Evolutionary conservation across 208 protist species (phyloP).

Genomic region (Naegleria gruberi): DNA sequence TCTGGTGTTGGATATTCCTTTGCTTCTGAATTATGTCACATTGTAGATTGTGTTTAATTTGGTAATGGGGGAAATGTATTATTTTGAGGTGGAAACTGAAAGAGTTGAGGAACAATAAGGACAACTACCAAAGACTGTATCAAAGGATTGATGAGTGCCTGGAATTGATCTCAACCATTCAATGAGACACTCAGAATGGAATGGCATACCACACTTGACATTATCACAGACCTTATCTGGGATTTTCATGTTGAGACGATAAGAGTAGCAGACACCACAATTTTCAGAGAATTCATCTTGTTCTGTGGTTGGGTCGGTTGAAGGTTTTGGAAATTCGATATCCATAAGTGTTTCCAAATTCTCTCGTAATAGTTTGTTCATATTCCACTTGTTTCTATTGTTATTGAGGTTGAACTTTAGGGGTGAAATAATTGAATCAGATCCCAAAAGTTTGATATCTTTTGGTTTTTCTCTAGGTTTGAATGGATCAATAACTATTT

Average conservation of each 20-base stretch:
- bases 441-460: slow-evolving; percentile 8
- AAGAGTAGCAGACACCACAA: slow-evolving; percentile 26
- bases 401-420: not conserved
- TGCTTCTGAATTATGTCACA: no score
- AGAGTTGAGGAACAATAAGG: slow-evolving; percentile 14
- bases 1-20: no score
- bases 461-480: not conserved
- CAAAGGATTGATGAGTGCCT: not conserved
- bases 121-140: slow-evolving; percentile 27
- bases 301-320: not conserved
- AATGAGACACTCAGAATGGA: slow-evolving; percentile 14
- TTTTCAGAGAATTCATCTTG: not conserved
- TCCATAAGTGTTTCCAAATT: slow-evolving; percentile 13
- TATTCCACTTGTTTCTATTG: not conserved
- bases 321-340: not conserved
- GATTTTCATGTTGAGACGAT: not conserved
- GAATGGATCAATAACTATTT: slow-evolving; percentile 12
- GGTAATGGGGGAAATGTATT: not conserved
- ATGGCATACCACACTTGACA: not conserved
- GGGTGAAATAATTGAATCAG: slow-evolving; percentile 17
- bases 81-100: not conserved
- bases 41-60: no score
- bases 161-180: slow-evolving; percentile 20
- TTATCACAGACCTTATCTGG: slow-evolving; percentile 30
- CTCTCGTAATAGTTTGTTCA: not conserved